Base-by-base conservation (phyloP, 352 stramenopile genomes). In the Globisporangium cederbergense region DNA sequence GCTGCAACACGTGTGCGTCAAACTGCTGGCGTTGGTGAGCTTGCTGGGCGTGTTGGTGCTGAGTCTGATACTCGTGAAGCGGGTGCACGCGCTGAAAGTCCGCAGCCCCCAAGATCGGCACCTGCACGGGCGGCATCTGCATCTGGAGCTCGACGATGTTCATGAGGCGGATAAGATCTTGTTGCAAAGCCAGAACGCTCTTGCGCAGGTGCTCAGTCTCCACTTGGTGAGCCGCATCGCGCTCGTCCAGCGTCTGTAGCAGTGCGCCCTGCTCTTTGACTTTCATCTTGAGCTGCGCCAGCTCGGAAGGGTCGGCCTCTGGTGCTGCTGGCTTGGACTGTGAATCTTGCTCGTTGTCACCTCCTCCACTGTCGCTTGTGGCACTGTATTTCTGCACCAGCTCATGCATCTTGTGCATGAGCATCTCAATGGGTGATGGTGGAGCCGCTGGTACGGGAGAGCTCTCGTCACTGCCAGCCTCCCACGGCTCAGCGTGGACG, bases 91-190 rank as follows among this genome's bases (percentile, higher is more conserved):
- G 46, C 22, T 53, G 38, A 16, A 62, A 60, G 18, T 52, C 22
- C 2, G n/a, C 10, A 16, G 50, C 16, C 9, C 45, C 22, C 1
- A 64, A 46, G 55, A 66, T 57, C 11, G 55, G 67, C 25, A 78
- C 60, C 22, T 64, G 61, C 36, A 80, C 42, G 7, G 61, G 58
- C 11, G 81, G 79, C 65, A 91, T 74, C 58, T 89, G 81, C 77
- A 91, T 90, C 66, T 91, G 82, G 57, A 90, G 75, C 67, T 91
- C 80, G 5, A 91, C 76, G 36, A 90, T 90, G 59, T 83, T 78
- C 82, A 91, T 89, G 32, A 91, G 67, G 13, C 82, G 78, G 42
- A 91, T 81, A 2, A 91, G 71, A 36, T 91, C 82, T 42, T 90
- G 82, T 59, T 91, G 82, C 6, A 91, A 68, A 8, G 82, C 81